Evolutionary conservation across 2,329 filamentous ascomycete species (phyloP).

Genomic region (Alternaria novae-zelandiae): DNA sequence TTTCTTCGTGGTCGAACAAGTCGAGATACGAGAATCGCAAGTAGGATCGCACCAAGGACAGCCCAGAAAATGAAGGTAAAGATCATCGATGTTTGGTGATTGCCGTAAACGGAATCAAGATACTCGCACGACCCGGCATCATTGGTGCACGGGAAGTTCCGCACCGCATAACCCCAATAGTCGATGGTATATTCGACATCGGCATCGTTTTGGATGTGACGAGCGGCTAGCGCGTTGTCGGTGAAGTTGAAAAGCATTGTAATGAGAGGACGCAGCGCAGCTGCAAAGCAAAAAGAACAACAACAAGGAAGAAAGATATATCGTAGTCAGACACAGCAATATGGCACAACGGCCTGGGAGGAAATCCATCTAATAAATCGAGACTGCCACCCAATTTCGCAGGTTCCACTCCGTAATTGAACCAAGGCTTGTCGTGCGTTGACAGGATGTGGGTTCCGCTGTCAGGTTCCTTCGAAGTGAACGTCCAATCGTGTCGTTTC

Average conservation of each 20-base stretch:
- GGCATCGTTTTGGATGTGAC: conserved; percentile 5
- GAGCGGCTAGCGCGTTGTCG: conserved; percentile 3
- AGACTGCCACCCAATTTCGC: conserved; percentile 4
- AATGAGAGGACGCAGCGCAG: conserved; percentile 7
- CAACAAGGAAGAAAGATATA: neutral
- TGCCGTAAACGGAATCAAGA: conserved; percentile 7
- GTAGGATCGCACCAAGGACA: conserved; percentile 1
- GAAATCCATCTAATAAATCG: neutral
- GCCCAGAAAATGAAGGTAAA: conserved; percentile 11
- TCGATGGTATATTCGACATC: conserved; percentile 10
- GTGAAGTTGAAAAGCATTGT: conserved; percentile 9
- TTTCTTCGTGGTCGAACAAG: neutral
- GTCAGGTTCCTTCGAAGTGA: conserved; percentile 6
- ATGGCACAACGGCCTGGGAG: neutral
- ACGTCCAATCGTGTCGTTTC: conserved; percentile 5
- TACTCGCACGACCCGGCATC: conserved; percentile 7
- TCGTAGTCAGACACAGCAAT: neutral
- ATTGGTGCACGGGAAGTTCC: conserved; percentile 10
- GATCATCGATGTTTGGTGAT: conserved; percentile 9
- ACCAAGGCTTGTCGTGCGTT: conserved; percentile 1
- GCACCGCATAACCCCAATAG: conserved; percentile 11
- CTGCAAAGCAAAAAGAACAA: conserved; percentile 4
- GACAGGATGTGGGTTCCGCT: conserved; percentile 5
- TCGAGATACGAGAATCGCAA: conserved; percentile 2
- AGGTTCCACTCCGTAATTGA: neutral